These are phyloP conservation scores for Phytophthora constricta DNA, from an alignment of 352 stramenopile species.

Conservation along the genomic window DNA sequence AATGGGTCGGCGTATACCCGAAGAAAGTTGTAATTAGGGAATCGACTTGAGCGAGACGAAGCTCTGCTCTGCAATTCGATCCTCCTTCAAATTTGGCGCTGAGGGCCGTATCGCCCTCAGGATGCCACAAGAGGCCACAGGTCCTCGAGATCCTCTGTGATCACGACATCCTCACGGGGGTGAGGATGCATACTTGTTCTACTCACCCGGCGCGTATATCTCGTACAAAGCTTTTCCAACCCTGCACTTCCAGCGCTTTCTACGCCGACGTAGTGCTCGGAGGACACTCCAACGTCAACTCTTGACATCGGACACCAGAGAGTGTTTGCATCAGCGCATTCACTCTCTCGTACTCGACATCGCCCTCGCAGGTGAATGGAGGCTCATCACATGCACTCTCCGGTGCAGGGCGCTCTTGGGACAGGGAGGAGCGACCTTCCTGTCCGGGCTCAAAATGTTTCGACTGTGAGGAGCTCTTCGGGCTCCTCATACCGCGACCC, in stretches of 20 bases:
- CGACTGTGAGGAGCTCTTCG: background rate
- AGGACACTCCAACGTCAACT: background rate
- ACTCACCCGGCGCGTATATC: background rate
- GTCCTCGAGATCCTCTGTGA: background rate
- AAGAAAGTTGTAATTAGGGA: conserved; percentile 4
- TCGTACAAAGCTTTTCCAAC: background rate
- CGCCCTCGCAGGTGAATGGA: background rate
- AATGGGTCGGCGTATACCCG: background rate
- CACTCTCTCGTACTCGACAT: background rate
- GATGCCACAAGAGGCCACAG: background rate
- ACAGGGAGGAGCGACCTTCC: background rate
- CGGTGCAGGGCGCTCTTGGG: background rate
- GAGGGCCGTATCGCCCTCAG: background rate
- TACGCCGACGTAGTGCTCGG: background rate
- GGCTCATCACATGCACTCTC: background rate
- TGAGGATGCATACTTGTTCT: background rate
- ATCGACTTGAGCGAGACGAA: background rate
- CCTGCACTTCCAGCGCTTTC: background rate
- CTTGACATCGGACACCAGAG: background rate
- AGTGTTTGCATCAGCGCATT: background rate
- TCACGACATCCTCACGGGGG: background rate
- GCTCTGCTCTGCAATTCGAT: background rate
- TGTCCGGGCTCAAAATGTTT: background rate
- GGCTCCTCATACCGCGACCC: background rate
- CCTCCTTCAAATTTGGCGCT: background rate